Conservation (phyloP, 202 grass and related monocot genomes). For the Digitaria exilis region DNA sequence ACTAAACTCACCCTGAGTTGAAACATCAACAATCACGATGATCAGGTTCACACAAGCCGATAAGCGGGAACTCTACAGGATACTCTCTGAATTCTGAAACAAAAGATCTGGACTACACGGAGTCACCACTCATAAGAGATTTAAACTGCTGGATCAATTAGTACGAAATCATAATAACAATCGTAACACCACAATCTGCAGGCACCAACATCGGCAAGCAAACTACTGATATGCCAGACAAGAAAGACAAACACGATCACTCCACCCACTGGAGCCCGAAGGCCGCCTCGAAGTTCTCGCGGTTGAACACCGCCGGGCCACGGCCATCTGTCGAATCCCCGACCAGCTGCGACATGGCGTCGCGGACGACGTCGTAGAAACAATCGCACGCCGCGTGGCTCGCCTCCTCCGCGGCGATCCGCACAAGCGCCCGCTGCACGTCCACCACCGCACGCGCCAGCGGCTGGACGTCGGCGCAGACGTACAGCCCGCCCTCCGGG, state of each 20-base stretch:
- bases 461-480: slow-evolving; percentile 30
- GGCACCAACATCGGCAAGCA: neutral
- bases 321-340: neutral
- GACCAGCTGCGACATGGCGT: neutral
- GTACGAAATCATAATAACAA: no score
- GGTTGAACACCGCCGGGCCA: neutral
- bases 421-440: neutral
- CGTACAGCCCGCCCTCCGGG: slow-evolving; percentile 5
- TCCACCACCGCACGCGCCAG: neutral
- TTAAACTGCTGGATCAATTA: no score
- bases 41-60: no score
- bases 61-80: no score
- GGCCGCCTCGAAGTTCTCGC: neutral
- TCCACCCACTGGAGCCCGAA: slow-evolving; percentile 13
- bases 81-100: no score
- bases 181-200: neutral
- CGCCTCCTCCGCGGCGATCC: neutral
- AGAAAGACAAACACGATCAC: neutral
- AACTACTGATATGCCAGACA: neutral
- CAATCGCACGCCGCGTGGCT: neutral
- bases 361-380: neutral
- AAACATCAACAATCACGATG: no score
- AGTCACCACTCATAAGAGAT: neutral
- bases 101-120: no score
- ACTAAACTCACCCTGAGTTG: no score